A percentile compares a stretch with the other conserved stretches of the same genome.
These are phyloP conservation scores for Venturia carpophila DNA, from an alignment of 2,329 filamentous ascomycete species.

Conservation along the genomic window DNA sequence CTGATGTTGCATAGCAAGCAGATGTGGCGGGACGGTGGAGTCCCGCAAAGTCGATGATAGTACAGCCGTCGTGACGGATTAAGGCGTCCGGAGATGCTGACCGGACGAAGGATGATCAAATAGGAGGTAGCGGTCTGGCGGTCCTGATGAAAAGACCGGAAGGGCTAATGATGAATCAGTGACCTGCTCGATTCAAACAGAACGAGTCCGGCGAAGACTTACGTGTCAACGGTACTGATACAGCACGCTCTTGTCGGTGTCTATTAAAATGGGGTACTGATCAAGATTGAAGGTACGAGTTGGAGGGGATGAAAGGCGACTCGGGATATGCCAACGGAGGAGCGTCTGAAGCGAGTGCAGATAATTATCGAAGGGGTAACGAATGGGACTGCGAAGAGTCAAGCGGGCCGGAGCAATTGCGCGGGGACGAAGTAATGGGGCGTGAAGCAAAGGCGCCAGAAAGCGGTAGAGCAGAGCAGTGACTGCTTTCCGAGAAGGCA, in stretches of 20 bases:
- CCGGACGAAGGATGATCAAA: slow-evolving; percentile 28
- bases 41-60: slow-evolving; percentile 71
- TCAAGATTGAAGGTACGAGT: neutral
- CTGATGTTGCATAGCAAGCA: slow-evolving; percentile 87
- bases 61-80: slow-evolving; percentile 70
- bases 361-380: neutral
- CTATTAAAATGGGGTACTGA: slow-evolving; percentile 1
- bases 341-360: neutral
- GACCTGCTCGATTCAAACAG: neutral
- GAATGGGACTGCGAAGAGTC: neutral
- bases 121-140: neutral
- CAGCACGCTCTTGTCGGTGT: neutral
- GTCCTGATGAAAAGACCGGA: neutral
- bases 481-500: slow-evolving; percentile 24
- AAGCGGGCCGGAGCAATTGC: neutral
- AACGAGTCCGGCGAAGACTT: neutral
- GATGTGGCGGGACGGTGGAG: slow-evolving; percentile 76
- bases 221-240: neutral
- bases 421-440: neutral
- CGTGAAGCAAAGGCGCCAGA: neutral
- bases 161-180: neutral
- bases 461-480: neutral
- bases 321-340: neutral
- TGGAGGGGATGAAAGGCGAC: neutral
- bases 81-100: slow-evolving; percentile 46